Evolutionary conservation across 2,329 filamentous ascomycete species (phyloP).

Genomic region (Ustulina deusta): DNA sequence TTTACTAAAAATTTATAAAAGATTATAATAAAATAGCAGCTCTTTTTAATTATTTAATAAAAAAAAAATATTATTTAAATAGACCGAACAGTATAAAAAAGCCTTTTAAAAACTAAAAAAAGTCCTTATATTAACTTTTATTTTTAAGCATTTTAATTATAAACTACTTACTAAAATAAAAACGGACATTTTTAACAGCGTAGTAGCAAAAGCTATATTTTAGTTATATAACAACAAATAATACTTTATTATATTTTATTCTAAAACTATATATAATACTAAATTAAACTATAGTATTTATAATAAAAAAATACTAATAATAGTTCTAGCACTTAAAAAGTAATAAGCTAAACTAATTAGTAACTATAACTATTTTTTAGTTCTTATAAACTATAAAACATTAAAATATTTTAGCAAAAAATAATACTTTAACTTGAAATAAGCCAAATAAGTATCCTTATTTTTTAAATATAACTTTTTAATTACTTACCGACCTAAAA

Average conservation of each 20-base stretch:
- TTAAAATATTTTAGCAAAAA: conserved; percentile 1
- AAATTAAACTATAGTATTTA: not conserved
- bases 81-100: not conserved
- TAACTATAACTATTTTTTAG: not conserved
- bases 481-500: not conserved
- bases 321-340: not conserved
- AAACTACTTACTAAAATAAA: not conserved
- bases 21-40: not conserved
- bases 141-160: not conserved
- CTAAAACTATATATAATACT: not conserved
- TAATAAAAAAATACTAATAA: not conserved
- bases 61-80: not conserved
- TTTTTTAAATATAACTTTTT: not conserved
- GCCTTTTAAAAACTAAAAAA: not conserved
- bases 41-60: not conserved
- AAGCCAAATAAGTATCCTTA: not conserved
- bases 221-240: not conserved
- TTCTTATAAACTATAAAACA: not conserved
- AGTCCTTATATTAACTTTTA: not conserved
- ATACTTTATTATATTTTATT: too few relatives aligned
- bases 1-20: not conserved
- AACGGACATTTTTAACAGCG: not conserved
- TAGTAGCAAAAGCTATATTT: too few relatives aligned
- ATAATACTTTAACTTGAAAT: not conserved
- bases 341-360: not conserved